Conservation (phyloP, 768 basidiomycete genomes). For the Suillus americanus region DNA sequence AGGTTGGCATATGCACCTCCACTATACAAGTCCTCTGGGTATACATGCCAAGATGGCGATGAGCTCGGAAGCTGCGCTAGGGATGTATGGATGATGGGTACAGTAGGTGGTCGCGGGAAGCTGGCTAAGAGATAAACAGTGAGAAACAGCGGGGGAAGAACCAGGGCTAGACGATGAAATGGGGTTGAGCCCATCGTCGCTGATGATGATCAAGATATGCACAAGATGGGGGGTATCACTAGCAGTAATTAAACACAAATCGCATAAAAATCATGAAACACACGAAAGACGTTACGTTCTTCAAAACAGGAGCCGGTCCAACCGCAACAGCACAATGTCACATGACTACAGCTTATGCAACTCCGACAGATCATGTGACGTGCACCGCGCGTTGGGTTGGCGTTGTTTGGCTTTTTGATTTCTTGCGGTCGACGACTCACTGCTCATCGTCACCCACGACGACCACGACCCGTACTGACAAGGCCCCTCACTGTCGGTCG, state of each 20-base stretch:
- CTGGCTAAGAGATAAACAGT: constrained; percentile 60
- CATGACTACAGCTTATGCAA: constrained; percentile 23
- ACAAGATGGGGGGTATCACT: background rate
- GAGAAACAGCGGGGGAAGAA: constrained; percentile 61
- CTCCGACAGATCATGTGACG: constrained; percentile 32
- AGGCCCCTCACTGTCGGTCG: constrained; percentile 6
- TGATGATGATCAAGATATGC: constrained; percentile 6
- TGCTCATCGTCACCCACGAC: constrained; percentile 13
- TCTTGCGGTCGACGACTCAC: constrained; percentile 13
- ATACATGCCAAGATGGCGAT: constrained; percentile 64
- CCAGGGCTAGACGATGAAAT: constrained; percentile 32
- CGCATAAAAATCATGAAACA: background rate
- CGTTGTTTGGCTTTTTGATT: constrained; percentile 35
- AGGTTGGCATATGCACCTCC: constrained; percentile 61
- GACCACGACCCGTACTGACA: constrained; percentile 7
- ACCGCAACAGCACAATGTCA: constrained; percentile 13
- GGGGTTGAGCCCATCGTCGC: constrained; percentile 13
- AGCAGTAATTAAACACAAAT: background rate
- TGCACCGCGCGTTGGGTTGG: constrained; percentile 36
- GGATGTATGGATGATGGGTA: constrained; percentile 52
- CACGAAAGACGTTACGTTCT: background rate
- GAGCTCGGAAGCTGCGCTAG: constrained; percentile 58
- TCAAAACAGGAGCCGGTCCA: background rate
- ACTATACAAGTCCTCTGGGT: constrained; percentile 67
- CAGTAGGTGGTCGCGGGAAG: constrained; percentile 61